phyloP scores from a whole-genome alignment of 805 yeast species.

The Sugiyamaella floridensis region DNA sequence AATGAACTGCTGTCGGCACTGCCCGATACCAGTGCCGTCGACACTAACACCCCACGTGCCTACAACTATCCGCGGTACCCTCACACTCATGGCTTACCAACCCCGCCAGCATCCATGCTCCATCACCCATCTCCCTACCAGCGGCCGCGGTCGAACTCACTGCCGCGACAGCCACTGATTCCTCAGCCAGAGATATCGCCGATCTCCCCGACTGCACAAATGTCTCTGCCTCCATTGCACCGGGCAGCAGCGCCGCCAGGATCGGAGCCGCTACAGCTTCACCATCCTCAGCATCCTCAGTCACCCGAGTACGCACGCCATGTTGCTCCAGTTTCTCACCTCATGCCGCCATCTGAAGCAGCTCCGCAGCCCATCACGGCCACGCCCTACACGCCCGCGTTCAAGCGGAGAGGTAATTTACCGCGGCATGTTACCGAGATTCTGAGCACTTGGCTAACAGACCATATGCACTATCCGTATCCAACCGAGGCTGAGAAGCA shows the following conservation, averaged over 20 bases:
- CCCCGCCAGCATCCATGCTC: background rate
- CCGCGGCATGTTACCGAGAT: slow-evolving; percentile 74
- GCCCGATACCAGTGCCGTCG: background rate
- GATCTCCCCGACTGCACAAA: background rate
- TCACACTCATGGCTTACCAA: background rate
- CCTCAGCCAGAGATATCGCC: background rate
- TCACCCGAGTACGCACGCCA: background rate
- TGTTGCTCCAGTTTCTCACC: background rate
- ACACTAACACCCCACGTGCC: slow-evolving; percentile 1
- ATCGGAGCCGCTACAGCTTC: background rate
- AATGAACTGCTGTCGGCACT: slow-evolving; percentile 10
- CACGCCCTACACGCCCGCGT: slow-evolving; percentile 8
- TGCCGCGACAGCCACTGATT: background rate
- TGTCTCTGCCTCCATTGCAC: background rate
- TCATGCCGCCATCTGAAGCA: background rate
- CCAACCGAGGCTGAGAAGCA: slow-evolving; percentile 76
- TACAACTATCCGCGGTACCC: background rate
- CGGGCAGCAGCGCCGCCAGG: background rate
- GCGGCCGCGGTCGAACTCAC: background rate
- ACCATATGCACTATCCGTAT: slow-evolving; percentile 73
- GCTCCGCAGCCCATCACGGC: slow-evolving; percentile 5
- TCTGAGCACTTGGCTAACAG: slow-evolving; percentile 64
- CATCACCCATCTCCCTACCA: slow-evolving; percentile 3
- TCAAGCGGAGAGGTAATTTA: slow-evolving; percentile 55
- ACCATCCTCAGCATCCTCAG: background rate